These are phyloP conservation scores for Mycosphaerella sp. DNA, from an alignment of 2,329 filamentous ascomycete species.

Conservation along the genomic window DNA sequence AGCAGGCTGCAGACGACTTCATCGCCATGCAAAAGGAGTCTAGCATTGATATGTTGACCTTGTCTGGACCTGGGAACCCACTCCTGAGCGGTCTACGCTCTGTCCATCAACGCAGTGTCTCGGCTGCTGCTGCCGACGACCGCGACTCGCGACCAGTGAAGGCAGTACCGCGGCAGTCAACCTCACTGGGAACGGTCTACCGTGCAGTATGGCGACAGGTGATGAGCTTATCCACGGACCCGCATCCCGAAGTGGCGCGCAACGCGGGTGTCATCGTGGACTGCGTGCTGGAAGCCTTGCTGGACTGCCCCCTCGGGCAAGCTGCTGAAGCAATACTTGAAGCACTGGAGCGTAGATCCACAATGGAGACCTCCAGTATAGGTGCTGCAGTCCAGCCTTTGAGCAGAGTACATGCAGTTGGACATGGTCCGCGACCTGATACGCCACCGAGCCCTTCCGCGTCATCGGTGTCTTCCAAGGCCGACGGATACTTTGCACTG, in stretches of 20 bases:
- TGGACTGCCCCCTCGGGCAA: conserved; percentile 68
- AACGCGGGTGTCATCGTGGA: conserved; percentile 83
- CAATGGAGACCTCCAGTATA: conserved; percentile 26
- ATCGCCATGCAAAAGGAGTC: conserved; percentile 15
- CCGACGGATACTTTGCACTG: conserved; percentile 57
- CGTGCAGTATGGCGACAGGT: conserved; percentile 92
- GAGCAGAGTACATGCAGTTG: conserved; percentile 34
- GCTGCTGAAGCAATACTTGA: conserved; percentile 67
- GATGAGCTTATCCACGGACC: conserved; percentile 84
- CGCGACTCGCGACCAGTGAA: conserved; percentile 1
- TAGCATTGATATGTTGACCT: conserved; percentile 2
- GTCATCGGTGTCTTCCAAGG: conserved; percentile 43
- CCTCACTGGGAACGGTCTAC: conserved; percentile 81
- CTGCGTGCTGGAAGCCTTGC: conserved; percentile 69
- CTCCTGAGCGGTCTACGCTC: conserved; percentile 15
- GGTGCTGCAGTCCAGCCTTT: conserved; percentile 20
- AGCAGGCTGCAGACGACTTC: conserved; percentile 20
- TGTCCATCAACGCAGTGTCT: conserved; percentile 21
- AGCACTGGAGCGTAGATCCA: conserved; percentile 45
- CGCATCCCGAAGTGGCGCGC: conserved; percentile 84
- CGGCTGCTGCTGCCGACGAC: conserved; percentile 9
- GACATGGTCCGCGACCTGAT: conserved; percentile 45
- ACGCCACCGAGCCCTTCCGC: conserved; percentile 38
- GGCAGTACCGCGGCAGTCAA: conserved; percentile 41
- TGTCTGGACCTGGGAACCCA: conserved; percentile 1